A percentile compares a stretch with the other conserved stretches of the same genome.
Evolutionary conservation across 768 basidiomycete genomes (phyloP).

Genomic region (Tricholoma flavovirens): DNA sequence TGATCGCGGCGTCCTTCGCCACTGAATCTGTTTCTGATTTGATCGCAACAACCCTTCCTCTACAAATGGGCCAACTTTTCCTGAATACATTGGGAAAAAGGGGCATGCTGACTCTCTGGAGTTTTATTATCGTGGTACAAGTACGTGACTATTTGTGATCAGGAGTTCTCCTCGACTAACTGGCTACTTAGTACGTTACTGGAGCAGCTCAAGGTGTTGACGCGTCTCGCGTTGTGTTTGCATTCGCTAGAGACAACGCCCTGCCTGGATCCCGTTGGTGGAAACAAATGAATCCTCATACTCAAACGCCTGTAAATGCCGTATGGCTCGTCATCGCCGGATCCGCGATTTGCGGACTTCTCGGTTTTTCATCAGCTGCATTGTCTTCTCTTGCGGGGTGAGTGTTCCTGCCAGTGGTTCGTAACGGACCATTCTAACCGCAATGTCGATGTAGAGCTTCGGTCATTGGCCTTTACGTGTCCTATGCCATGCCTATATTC

Average conservation of each 20-base stretch:
- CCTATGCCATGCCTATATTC: constrained; percentile 64
- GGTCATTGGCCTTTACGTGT: constrained; percentile 66
- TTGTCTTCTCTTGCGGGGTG: constrained; percentile 65
- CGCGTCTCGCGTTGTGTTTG: constrained; percentile 70
- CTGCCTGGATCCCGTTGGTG: constrained; percentile 68
- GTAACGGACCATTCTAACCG: neutral
- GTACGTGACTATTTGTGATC: constrained; percentile 11
- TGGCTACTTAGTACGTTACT: constrained; percentile 48
- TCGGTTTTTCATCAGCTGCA: constrained; percentile 62
- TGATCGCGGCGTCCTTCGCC: constrained; percentile 62
- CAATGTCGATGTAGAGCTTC: constrained; percentile 41
- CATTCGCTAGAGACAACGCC: constrained; percentile 69
- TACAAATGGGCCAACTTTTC: constrained; percentile 72
- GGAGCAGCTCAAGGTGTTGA: constrained; percentile 73
- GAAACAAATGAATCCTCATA: constrained; percentile 53
- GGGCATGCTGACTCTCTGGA: constrained; percentile 72
- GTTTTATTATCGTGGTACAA: constrained; percentile 58
- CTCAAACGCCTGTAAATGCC: constrained; percentile 69
- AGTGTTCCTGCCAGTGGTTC: constrained; percentile 9
- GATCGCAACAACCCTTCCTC: constrained; percentile 43
- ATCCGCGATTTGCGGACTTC: constrained; percentile 52
- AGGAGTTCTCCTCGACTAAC: neutral
- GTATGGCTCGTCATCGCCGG: constrained; percentile 66
- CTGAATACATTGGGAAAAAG: constrained; percentile 57
- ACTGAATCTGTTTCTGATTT: constrained; percentile 49